Evolutionary conservation across 108 stramenopile species (phyloP).

Genomic region (Nitzschia sp.): DNA sequence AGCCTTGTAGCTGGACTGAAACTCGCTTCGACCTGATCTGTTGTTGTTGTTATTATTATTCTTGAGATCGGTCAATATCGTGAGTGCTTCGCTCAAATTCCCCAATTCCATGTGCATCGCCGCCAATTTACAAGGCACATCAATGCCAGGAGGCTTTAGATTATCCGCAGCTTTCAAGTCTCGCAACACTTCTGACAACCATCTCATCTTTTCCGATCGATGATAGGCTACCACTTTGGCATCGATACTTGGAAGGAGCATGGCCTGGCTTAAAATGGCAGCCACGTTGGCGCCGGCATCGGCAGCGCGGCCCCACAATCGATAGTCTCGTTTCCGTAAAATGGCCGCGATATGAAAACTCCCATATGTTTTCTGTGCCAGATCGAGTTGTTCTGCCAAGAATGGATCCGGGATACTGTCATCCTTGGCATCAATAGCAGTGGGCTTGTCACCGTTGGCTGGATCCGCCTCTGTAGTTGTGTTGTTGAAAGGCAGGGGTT

Average conservation of each 20-base stretch:
- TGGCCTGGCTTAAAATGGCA: constrained; percentile 37
- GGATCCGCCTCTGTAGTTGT: background rate
- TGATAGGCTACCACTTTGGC: constrained; percentile 25
- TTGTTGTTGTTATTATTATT: constrained; percentile 20
- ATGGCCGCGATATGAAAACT: constrained; percentile 81
- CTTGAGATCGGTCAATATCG: constrained; percentile 79
- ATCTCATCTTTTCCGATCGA: constrained; percentile 45
- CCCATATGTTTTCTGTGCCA: constrained; percentile 83
- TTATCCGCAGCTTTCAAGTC: constrained; percentile 74
- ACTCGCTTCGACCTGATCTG: constrained; percentile 22
- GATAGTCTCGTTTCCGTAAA: constrained; percentile 78
- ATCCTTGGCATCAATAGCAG: background rate
- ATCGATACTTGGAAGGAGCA: constrained; percentile 11
- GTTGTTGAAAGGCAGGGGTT: too few relatives aligned
- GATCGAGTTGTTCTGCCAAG: constrained; percentile 45
- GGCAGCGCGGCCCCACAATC: constrained; percentile 80
- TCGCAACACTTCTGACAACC: constrained; percentile 70
- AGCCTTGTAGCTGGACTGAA: constrained; percentile 65
- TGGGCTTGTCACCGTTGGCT: background rate
- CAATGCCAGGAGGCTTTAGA: constrained; percentile 75
- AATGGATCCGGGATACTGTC: constrained; percentile 14
- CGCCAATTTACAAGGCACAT: constrained; percentile 80
- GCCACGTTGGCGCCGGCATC: constrained; percentile 70
- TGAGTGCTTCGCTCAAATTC: constrained; percentile 65
- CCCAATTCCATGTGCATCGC: constrained; percentile 70